Base-by-base conservation (phyloP, 257 asterid genomes). In the Thymus mandschuricus region DNA sequence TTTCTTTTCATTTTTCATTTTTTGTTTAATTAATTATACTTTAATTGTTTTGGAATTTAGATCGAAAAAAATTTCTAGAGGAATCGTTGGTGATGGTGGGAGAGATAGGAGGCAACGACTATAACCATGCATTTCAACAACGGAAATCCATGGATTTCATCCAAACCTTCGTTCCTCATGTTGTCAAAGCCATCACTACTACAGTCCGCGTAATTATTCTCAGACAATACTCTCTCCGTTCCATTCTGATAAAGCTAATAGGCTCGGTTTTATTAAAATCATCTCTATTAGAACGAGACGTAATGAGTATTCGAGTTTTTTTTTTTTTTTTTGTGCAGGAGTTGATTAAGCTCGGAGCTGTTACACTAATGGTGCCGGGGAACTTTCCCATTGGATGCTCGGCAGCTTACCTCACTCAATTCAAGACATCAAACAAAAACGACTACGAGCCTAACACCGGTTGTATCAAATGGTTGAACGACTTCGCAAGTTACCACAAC, bases 351-450 rank as follows among this genome's bases (percentile, higher is more conserved):
- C 69, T 67, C 28, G 87, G 85, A 8, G 87, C 75, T 0, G 35
- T 4, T 41, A 83, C 82, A 15, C n/a, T 83, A n/a, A 21, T 89
- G 48, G 84, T 85, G 7, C 92, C 96, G 0, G 87, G 85, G 15
- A 77, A 74, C 66, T 28, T 80, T 1, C 85, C 84, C 0, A 15
- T 74, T 5, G 87, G 85, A 44, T 83, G 87, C 5, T 43, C 45
- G 0, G 61, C 89, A 1, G 10, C 58, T 9, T 82, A 68, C 64
- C 79, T 85, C 0, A 75, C 91, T 8, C 1, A 55, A 10, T 80
- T 80, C 56, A 52, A 28, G 21, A 81, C 70, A 10, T 68, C 79
- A 1, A 38, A 78, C 34, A 21, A 55, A 35, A 10, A 15, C 0
- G 77, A 81, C 5, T 86, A 86, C 1, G 85, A 84, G 61, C 33